Base-by-base conservation (phyloP, 495 filamentous ascomycete species). In the Neurospora sp. region DNA sequence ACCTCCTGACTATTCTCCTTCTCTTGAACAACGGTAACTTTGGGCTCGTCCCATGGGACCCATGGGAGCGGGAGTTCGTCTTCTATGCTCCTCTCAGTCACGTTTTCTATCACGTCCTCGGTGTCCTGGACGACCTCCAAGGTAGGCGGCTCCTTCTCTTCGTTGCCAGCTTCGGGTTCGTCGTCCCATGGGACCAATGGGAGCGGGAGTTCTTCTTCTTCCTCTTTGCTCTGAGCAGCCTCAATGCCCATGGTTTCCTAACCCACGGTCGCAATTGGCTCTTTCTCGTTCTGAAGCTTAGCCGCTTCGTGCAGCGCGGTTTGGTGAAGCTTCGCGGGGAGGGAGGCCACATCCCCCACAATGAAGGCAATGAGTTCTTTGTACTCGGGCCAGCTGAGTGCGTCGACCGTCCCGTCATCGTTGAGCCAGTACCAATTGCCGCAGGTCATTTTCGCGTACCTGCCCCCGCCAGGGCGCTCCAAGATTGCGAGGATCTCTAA, bases 351-450 rank as follows among this genome's bases (percentile, higher is more conserved):
- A 22, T 27, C 46, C 0, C 46, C 46, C 1, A 53, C 20, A 2
- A 53, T 53, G 46, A 53, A 53, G 0, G 11, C 20, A 1, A 53
- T 22, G 10, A 53, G 46, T 0, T 27, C 46, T 2, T 0, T 1
- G 5, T 53, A 22, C 0, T 53, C 46, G 0, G 4, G 2, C 20
- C 46, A 53, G 46, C 1, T n/a, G n/a, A n/a, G n/a, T n/a, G n/a
- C n/a, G n/a, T n/a, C n/a, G n/a, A n/a, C n/a, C n/a, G n/a, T n/a
- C n/a, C n/a, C n/a, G n/a, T n/a, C n/a, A n/a, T n/a, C n/a, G n/a
- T 27, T 12, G 2, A 22, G 4, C 4, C 10, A 22, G 20, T 14
- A 53, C 46, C 46, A 53, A 1, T 53, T 53, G 0, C 46, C 46
- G 20, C 46, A 53, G 2, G 2, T 12, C 5, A 53, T 12, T n/a